These are phyloP conservation scores for Yamadazyma sp. DNA, from an alignment of 1,139 yeast genomes.

Conservation along the genomic window DNA sequence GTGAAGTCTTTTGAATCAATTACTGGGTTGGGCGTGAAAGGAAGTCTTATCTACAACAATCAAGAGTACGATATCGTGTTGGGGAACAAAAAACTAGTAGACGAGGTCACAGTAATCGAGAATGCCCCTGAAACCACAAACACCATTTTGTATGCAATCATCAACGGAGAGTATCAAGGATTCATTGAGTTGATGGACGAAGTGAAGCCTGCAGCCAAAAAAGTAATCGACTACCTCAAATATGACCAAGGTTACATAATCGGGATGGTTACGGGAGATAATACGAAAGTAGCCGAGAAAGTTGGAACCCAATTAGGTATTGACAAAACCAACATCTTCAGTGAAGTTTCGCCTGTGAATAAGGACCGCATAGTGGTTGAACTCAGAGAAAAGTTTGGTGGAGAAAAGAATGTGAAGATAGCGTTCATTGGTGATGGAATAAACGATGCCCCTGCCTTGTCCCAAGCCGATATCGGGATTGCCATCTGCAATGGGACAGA, in stretches of 20 bases:
- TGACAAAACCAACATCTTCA: constrained; percentile 61
- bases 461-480: constrained; percentile 84
- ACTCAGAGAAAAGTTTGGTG: constrained; percentile 50
- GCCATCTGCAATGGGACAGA: constrained; percentile 93
- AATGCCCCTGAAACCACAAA: constrained; percentile 20
- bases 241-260: constrained; percentile 54
- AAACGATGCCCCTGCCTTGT: constrained; percentile 94
- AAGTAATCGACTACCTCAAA: constrained; percentile 58
- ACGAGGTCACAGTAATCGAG: constrained; percentile 13
- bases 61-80: constrained; percentile 38
- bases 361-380: constrained; percentile 67
- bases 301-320: constrained; percentile 74
- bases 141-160: constrained; percentile 42
- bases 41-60: constrained; percentile 30
- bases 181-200: constrained; percentile 66
- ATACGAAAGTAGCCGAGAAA: constrained; percentile 56
- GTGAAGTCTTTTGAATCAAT: constrained; percentile 47
- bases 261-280: constrained; percentile 95
- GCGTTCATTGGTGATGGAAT: constrained; percentile 97
- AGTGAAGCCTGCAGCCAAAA: constrained; percentile 64
- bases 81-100: constrained; percentile 58
- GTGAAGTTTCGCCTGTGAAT: constrained; percentile 75
- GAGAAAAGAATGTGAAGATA: constrained; percentile 38
- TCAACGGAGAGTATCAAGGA: constrained; percentile 64
- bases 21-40: constrained; percentile 74